These are phyloP conservation scores for Hypoxylon sp. DNA, from an alignment of 2,329 filamentous ascomycete genomes.

Conservation along the genomic window DNA sequence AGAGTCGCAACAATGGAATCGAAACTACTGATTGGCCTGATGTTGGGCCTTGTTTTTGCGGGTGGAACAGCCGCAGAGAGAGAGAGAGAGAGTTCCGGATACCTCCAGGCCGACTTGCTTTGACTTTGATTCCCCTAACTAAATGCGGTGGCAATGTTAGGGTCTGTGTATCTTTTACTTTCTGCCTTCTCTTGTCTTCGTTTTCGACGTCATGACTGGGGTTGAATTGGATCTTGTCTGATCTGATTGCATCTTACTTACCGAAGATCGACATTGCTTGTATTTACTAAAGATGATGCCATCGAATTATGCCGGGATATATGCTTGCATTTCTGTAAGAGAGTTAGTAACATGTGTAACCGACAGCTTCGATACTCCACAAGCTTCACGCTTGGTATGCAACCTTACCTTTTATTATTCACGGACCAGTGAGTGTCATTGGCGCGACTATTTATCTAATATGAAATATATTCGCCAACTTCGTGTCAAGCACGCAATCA, in stretches of 20 bases:
- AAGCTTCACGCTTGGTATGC: too few species aligned
- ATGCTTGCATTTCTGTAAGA: background rate
- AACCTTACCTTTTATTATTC: too few species aligned
- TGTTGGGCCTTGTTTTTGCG: constrained; percentile 22
- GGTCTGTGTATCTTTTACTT: constrained; percentile 6
- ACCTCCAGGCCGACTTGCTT: constrained; percentile 24
- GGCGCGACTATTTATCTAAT: background rate
- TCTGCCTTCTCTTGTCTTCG: too few species aligned
- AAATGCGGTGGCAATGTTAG: constrained; percentile 4
- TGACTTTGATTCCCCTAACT: constrained; percentile 2
- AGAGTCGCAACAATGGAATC: constrained; percentile 36
- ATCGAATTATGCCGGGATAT: constrained; percentile 6
- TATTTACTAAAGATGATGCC: constrained; percentile 23
- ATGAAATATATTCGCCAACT: background rate
- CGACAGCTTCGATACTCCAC: too few species aligned
- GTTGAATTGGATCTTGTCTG: background rate
- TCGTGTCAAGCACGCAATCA: constrained; percentile 16
- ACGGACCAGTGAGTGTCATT: too few species aligned
- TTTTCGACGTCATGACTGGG: constrained; percentile 11
- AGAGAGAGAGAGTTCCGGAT: constrained; percentile 34
- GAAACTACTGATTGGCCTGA: constrained; percentile 43
- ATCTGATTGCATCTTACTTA: background rate
- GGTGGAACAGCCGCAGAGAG: constrained; percentile 26
- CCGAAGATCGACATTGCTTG: too few species aligned
- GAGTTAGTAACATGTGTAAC: too few species aligned